phyloP scores from a whole-genome alignment of 805 yeast genomes.

The Wickerhamiella musiphila region DNA sequence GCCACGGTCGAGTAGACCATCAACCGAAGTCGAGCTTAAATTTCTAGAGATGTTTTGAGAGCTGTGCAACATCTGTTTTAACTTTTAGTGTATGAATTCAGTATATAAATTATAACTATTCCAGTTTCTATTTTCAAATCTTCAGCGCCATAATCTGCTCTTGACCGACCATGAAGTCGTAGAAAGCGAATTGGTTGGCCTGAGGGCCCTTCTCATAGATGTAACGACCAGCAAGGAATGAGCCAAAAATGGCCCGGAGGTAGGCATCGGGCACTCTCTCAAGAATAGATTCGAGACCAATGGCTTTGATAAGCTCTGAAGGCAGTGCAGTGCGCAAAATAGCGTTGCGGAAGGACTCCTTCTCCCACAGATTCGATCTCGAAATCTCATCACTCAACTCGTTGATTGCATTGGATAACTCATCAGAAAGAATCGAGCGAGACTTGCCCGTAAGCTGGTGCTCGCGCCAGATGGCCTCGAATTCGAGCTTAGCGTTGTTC shows the following conservation, averaged over 20 bases:
- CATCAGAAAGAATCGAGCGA: slow-evolving; percentile 51
- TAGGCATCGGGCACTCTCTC: slow-evolving; percentile 74
- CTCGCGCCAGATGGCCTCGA: slow-evolving; percentile 71
- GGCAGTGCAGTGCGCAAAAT: slow-evolving; percentile 71
- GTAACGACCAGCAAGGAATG: slow-evolving; percentile 66
- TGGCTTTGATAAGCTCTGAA: slow-evolving; percentile 40
- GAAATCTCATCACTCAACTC: slow-evolving; percentile 74
- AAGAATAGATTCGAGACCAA: slow-evolving; percentile 47
- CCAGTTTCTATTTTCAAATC: not conserved
- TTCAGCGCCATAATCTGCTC: slow-evolving; percentile 5
- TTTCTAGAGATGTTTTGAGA: not conserved
- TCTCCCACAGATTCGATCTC: slow-evolving; percentile 70
- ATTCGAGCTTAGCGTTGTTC: slow-evolving; percentile 67
- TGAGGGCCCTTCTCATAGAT: slow-evolving; percentile 69
- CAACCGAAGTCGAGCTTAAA: not conserved
- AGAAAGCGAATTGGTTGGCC: slow-evolving; percentile 44
- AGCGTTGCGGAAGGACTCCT: slow-evolving; percentile 54
- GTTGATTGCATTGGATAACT: slow-evolving; percentile 66
- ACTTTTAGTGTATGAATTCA: too few species aligned
- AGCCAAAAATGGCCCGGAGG: slow-evolving; percentile 74
- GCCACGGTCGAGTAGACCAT: not conserved
- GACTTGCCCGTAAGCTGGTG: slow-evolving; percentile 47
- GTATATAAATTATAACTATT: not conserved
- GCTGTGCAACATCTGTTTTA: too few species aligned
- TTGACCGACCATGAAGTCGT: slow-evolving; percentile 25